Percentiles rank a stretch among this genome's conserved stretches.
Evolutionary conservation across 2,329 filamentous ascomycete species (phyloP).

Genomic region (Pseudomassariella vexata): DNA sequence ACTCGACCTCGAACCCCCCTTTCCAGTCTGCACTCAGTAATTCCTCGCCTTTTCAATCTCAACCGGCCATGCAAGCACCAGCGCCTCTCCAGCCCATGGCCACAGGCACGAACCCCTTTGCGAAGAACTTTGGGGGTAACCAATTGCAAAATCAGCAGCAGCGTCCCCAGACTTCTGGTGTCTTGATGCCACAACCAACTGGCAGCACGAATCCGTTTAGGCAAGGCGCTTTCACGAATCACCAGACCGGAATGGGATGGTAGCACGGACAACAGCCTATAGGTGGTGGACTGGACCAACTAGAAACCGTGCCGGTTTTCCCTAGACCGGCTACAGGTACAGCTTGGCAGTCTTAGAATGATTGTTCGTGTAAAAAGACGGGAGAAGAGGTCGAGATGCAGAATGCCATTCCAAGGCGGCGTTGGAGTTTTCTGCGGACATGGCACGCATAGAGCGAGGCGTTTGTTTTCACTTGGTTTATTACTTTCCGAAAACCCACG

Average conservation of each 20-base stretch:
- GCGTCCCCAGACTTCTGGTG: constrained; percentile 38
- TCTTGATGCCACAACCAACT: constrained; percentile 68
- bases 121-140: constrained; percentile 33
- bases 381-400: neutral
- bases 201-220: constrained; percentile 93
- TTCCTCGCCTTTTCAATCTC: constrained; percentile 42
- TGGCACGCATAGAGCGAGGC: no score
- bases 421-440: no score
- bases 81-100: constrained; percentile 40
- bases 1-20: constrained; percentile 17
- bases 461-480: no score
- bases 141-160: constrained; percentile 25
- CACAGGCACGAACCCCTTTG: constrained; percentile 57
- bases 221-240: constrained; percentile 84
- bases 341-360: constrained; percentile 43
- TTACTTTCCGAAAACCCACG: no score
- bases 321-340: constrained; percentile 67
- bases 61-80: constrained; percentile 26
- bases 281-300: constrained; percentile 71
- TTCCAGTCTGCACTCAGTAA: no score
- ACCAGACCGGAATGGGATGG: constrained; percentile 83
- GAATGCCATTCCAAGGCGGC: no score
- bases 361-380: no score
- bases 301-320: constrained; percentile 79
- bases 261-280: constrained; percentile 74